Percentiles rank a stretch among this genome's conserved stretches.
These are phyloP conservation scores for Trichosphaerium sp. DNA, from an alignment of 78 protist genomes.

Conservation along the genomic window DNA sequence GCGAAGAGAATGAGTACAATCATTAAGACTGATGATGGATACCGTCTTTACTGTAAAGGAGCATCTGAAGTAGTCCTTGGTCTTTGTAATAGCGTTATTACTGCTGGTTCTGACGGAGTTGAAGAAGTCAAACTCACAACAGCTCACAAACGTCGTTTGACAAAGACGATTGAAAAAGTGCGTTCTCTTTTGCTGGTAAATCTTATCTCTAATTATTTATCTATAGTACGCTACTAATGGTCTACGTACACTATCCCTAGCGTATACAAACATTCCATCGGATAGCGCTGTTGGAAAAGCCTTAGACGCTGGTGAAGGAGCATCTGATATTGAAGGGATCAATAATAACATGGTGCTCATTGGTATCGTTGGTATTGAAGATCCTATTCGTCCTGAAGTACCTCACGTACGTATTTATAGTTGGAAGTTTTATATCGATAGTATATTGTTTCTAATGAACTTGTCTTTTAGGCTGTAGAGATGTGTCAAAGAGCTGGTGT, in stretches of 20 bases:
- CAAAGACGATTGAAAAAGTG: too few species aligned
- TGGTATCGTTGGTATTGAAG: conserved; percentile 89
- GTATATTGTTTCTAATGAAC: not conserved
- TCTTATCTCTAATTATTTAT: too few species aligned
- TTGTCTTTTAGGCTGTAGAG: conserved; percentile 64
- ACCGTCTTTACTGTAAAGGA: conserved; percentile 45
- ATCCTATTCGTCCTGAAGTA: conserved; percentile 93
- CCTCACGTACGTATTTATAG: too few species aligned
- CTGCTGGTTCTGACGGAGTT: conserved; percentile 23
- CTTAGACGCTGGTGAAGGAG: too few species aligned
- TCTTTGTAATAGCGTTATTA: conserved; percentile 26
- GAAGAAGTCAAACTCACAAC: not conserved
- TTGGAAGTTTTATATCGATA: not conserved
- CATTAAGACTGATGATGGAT: not conserved
- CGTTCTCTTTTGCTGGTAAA: too few species aligned
- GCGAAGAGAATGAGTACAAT: conserved; percentile 18
- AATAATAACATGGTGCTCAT: conserved; percentile 37
- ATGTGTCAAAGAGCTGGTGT: conserved; percentile 83
- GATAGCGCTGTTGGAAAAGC: too few species aligned
- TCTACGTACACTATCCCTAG: conserved; percentile 76
- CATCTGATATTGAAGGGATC: too few species aligned
- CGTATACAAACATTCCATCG: conserved; percentile 34
- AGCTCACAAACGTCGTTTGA: conserved; percentile 12
- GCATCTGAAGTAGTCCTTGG: conserved; percentile 68
- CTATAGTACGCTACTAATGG: conserved; percentile 66